Evolutionary conservation across 2,329 filamentous ascomycete genomes (phyloP).

Genomic region (Talaromyces islandicus): DNA sequence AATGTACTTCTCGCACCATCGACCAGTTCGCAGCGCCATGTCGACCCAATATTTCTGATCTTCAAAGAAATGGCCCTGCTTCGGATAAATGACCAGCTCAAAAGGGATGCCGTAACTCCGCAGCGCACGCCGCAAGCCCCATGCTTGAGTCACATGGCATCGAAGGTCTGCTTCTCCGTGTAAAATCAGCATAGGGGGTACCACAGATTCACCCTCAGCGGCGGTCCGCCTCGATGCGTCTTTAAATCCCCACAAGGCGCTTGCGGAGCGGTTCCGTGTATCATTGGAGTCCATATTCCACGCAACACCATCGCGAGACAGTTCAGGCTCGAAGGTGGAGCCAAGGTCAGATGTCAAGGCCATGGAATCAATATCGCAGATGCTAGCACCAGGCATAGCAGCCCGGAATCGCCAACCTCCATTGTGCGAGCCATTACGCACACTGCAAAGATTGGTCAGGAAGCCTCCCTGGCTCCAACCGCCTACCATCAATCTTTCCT

Average conservation of each 20-base stretch:
- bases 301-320: constrained; percentile 9
- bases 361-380: constrained; percentile 13
- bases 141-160: constrained; percentile 12
- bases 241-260: constrained; percentile 13
- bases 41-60: constrained; percentile 10
- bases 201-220: background rate
- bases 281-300: constrained; percentile 12
- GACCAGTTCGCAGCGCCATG: background rate
- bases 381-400: constrained; percentile 10
- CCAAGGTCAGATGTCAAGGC: constrained; percentile 12
- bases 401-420: constrained; percentile 11
- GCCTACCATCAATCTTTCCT: constrained; percentile 9
- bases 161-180: constrained; percentile 13
- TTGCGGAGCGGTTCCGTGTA: constrained; percentile 1
- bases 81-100: constrained; percentile 9
- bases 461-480: constrained; percentile 14
- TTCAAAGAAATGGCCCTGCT: constrained; percentile 10
- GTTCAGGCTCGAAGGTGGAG: constrained; percentile 9
- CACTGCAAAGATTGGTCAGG: constrained; percentile 9
- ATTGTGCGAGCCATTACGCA: constrained; percentile 6
- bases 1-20: constrained; percentile 5
- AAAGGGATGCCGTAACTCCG: constrained; percentile 7
- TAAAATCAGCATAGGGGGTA: constrained; percentile 14
- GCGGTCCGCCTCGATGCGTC: constrained; percentile 1
- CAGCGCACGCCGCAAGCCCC: constrained; percentile 10